Conservation (phyloP, 371 early-diverging fungal genomes). For the Nosema muscidifuracis region DNA sequence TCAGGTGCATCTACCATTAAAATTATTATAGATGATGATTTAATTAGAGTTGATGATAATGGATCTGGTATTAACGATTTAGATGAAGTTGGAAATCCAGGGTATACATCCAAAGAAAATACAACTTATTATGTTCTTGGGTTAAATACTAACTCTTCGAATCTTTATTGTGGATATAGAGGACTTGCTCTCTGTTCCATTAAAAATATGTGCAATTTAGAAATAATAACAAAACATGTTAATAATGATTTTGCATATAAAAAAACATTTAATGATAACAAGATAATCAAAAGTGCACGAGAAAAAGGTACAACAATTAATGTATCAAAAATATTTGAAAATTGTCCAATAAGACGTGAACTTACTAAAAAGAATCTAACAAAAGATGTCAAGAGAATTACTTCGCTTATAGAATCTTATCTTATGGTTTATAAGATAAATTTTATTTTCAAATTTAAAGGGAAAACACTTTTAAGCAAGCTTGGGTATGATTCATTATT, state of each 20-base stretch:
- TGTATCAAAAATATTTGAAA: conserved; percentile 70
- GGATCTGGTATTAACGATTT: conserved; percentile 55
- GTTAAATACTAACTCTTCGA: background rate
- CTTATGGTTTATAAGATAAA: conserved; percentile 35
- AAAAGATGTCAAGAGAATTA: conserved; percentile 70
- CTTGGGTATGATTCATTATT: background rate
- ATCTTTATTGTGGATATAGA: conserved; percentile 55
- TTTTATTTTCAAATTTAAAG: conserved; percentile 42
- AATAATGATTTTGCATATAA: background rate
- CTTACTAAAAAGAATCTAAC: conserved; percentile 70
- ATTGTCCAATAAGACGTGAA: conserved; percentile 74
- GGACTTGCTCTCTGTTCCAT: conserved; percentile 61
- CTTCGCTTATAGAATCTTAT: conserved; percentile 75
- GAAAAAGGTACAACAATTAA: conserved; percentile 74
- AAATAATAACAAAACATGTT: conserved; percentile 43
- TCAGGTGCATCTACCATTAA: conserved; percentile 75
- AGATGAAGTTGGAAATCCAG: conserved; percentile 9
- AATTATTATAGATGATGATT: conserved; percentile 63
- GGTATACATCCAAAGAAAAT: conserved; percentile 45
- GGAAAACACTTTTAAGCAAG: conserved; percentile 27
- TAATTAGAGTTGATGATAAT: conserved; percentile 59
- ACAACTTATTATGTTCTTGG: conserved; percentile 45
- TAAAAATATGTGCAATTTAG: conserved; percentile 41
- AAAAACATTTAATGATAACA: conserved; percentile 23
- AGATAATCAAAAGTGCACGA: conserved; percentile 59